A percentile compares a stretch with the other conserved stretches of the same genome.
Conservation (phyloP, 2,329 filamentous ascomycete species). For the Penicillium sp. region DNA sequence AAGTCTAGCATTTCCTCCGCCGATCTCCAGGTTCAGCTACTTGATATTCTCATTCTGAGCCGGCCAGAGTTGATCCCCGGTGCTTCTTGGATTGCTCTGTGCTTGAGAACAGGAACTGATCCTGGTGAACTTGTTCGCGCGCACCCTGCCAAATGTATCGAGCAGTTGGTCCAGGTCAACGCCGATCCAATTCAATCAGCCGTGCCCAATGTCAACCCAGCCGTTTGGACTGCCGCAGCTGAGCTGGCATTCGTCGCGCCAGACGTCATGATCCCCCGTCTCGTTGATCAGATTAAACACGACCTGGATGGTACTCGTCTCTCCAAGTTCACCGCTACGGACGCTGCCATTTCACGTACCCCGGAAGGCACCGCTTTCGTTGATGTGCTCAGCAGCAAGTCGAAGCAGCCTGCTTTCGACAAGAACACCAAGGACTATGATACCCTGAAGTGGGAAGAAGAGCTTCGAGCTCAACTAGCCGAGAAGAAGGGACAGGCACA, state of each 20-base stretch:
- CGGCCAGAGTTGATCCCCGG: constrained; percentile 75
- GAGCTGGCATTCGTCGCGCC: constrained; percentile 94
- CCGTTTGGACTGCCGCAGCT: constrained; percentile 81
- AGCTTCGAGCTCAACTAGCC: constrained; percentile 82
- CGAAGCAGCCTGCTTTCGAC: constrained; percentile 67
- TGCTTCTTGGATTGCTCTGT: constrained; percentile 85
- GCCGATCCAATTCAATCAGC: constrained; percentile 45
- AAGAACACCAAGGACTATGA: constrained; percentile 96
- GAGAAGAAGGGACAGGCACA: constrained; percentile 82
- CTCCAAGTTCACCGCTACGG: constrained; percentile 74
- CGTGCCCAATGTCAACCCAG: constrained; percentile 53
- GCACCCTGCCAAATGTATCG: constrained; percentile 64
- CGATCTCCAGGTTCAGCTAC: constrained; percentile 68
- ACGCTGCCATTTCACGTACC: constrained; percentile 90
- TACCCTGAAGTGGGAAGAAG: constrained; percentile 94
- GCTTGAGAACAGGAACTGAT: constrained; percentile 76
- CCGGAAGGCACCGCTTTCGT: constrained; percentile 86
- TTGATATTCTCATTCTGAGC: constrained; percentile 74
- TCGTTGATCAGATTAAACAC: constrained; percentile 71
- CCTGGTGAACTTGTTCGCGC: constrained; percentile 74
- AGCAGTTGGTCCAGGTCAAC: constrained; percentile 62
- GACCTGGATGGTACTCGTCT: constrained; percentile 74
- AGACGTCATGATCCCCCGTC: constrained; percentile 71
- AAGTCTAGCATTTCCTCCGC: constrained; percentile 43
- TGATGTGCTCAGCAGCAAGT: constrained; percentile 85